Percentiles rank a stretch among this genome's conserved stretches.
Conservation (phyloP, 164 flowering plant genomes). For the Vitis rupestris region DNA sequence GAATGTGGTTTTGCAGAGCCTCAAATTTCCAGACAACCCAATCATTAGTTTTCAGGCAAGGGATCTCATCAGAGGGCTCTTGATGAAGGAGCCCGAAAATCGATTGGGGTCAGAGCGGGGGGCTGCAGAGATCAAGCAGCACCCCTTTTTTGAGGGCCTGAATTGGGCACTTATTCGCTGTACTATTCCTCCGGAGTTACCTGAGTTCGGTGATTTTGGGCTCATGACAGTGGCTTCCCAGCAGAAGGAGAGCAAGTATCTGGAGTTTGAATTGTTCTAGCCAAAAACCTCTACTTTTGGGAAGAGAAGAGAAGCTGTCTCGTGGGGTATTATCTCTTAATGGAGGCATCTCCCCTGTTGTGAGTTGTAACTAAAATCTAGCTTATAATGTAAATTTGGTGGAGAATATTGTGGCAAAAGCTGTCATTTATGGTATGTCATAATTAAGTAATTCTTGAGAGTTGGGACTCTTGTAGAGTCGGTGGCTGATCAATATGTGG, state of each 20-base stretch:
- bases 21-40: slow-evolving; percentile 56
- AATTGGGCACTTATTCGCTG: slow-evolving; percentile 74
- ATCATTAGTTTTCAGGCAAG: slow-evolving; percentile 60
- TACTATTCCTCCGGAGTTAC: slow-evolving; percentile 56
- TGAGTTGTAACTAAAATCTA: slow-evolving; percentile 22
- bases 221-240: slow-evolving; percentile 9
- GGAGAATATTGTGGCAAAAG: background rate
- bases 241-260: slow-evolving; percentile 23
- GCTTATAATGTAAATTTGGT: slow-evolving; percentile 24
- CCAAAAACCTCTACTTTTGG: background rate
- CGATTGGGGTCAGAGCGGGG: slow-evolving; percentile 58
- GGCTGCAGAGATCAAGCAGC: slow-evolving; percentile 68
- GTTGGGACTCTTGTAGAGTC: no score
- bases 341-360: slow-evolving; percentile 7
- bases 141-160: slow-evolving; percentile 63
- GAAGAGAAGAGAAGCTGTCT: slow-evolving; percentile 9
- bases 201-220: slow-evolving; percentile 40
- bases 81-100: slow-evolving; percentile 62
- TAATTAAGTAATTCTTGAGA: no score
- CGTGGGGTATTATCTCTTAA: no score
- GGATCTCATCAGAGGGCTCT: slow-evolving; percentile 53
- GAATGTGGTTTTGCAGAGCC: slow-evolving; percentile 53
- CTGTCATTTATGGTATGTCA: background rate
- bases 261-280: slow-evolving; percentile 64
- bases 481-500: no score